These are phyloP conservation scores for Platanthera guangdongensis DNA, from an alignment of 106 monocot species.

Conservation along the genomic window DNA sequence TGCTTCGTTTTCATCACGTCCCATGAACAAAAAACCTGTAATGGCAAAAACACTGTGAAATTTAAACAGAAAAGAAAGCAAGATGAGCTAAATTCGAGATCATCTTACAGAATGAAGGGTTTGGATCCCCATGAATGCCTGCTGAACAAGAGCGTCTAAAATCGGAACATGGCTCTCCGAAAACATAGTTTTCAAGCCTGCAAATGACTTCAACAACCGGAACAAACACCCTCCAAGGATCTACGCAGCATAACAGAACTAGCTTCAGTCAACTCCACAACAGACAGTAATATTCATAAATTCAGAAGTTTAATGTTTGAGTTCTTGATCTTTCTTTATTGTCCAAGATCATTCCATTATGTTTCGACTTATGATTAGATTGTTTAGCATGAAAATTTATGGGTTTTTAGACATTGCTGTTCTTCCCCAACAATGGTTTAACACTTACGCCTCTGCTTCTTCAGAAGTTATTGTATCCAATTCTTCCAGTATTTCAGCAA, in stretches of 20 bases:
- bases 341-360: neutral
- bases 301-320: neutral
- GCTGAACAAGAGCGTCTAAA: conserved; percentile 56
- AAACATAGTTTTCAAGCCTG: conserved; percentile 52
- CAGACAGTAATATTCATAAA: neutral
- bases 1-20: conserved; percentile 40
- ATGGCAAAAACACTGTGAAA: neutral
- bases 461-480: conserved; percentile 61
- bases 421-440: neutral
- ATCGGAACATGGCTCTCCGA: conserved; percentile 28
- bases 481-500: conserved; percentile 60
- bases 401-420: neutral
- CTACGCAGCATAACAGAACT: conserved; percentile 30
- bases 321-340: neutral
- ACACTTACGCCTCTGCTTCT: conserved; percentile 72
- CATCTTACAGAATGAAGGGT: conserved; percentile 74
- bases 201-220: conserved; percentile 49
- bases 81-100: neutral
- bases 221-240: conserved; percentile 67
- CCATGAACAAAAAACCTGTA: conserved; percentile 42
- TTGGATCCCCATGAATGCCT: conserved; percentile 59
- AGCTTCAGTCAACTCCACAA: neutral
- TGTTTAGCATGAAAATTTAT: neutral
- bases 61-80: conserved; percentile 3
- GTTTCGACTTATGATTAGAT: too few relatives aligned